Evolutionary conservation across 192 early-diverging fungal species (phyloP).

Genomic region (Dimargaris xerosporica): DNA sequence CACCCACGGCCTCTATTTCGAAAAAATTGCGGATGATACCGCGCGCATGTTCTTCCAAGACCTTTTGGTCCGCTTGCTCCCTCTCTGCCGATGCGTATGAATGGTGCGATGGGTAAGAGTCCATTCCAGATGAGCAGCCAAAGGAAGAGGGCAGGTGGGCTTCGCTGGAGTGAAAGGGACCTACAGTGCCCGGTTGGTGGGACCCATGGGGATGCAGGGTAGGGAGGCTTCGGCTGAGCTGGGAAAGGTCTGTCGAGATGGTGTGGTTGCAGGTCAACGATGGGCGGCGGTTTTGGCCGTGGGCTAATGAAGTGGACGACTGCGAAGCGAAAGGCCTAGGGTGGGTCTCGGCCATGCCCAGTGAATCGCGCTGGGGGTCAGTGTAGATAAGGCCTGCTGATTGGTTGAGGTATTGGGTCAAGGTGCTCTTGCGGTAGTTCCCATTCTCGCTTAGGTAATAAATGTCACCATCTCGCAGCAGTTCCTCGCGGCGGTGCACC

Average conservation of each 20-base stretch:
- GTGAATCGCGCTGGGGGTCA: too few species aligned
- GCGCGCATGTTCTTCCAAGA: not conserved
- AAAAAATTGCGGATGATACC: conserved; percentile 2
- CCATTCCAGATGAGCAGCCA: too few species aligned
- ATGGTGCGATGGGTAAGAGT: not conserved
- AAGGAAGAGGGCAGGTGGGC: not conserved
- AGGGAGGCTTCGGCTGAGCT: not conserved
- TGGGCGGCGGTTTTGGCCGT: too few species aligned
- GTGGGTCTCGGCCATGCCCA: not conserved
- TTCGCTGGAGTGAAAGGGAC: not conserved
- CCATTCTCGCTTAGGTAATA: too few species aligned
- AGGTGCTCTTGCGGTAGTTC: not conserved
- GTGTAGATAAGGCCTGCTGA: conserved; percentile 8
- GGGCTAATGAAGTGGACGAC: not conserved
- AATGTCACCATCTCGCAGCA: not conserved
- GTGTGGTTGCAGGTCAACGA: too few species aligned
- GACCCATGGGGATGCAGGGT: not conserved
- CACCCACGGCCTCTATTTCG: not conserved
- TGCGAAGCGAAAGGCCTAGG: not conserved
- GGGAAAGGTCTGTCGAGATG: not conserved
- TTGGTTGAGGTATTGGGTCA: conserved; percentile 5
- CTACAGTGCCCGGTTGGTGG: not conserved
- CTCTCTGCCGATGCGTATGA: not conserved
- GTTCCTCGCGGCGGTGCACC: not conserved
- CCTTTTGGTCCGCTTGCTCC: not conserved